These are phyloP conservation scores for Kodamaea derodonti DNA, from an alignment of 1,139 yeast species.

Conservation along the genomic window DNA sequence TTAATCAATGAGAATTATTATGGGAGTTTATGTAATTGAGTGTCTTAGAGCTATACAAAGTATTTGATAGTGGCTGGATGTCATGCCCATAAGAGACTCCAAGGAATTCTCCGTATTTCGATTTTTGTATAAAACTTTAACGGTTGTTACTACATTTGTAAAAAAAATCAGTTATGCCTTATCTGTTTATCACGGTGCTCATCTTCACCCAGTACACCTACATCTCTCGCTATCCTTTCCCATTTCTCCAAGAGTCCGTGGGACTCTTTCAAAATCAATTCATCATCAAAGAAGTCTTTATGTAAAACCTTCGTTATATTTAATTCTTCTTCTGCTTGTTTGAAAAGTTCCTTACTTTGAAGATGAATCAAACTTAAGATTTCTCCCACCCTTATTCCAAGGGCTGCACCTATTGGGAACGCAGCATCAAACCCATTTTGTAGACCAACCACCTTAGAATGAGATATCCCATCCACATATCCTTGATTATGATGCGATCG, in stretches of 20 bases:
- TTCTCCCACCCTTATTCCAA: constrained; percentile 66
- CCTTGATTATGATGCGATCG: constrained; percentile 80
- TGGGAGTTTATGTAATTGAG: too few species aligned
- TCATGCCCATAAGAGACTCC: too few species aligned
- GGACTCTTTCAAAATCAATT: constrained; percentile 32
- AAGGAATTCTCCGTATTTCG: too few species aligned
- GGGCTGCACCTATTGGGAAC: constrained; percentile 66
- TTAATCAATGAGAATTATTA: too few species aligned
- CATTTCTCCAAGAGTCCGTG: constrained; percentile 29
- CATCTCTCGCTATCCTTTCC: constrained; percentile 16
- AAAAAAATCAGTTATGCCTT: too few species aligned
- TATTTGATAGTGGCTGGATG: too few species aligned
- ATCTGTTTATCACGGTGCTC: too few species aligned
- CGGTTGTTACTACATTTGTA: too few species aligned
- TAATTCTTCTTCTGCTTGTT: constrained; percentile 47
- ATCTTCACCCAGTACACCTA: too few species aligned
- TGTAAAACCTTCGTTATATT: constrained; percentile 49
- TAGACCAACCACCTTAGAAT: constrained; percentile 64
- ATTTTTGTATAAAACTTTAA: too few species aligned
- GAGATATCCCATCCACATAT: constrained; percentile 73
- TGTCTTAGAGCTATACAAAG: too few species aligned
- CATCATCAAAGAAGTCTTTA: constrained; percentile 46
- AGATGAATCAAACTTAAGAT: constrained; percentile 47
- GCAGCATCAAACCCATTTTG: constrained; percentile 83
- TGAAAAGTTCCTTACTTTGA: constrained; percentile 15